These are phyloP conservation scores for Verticillium albo-atrum DNA, from an alignment of 2,329 filamentous ascomycete genomes.

Conservation along the genomic window DNA sequence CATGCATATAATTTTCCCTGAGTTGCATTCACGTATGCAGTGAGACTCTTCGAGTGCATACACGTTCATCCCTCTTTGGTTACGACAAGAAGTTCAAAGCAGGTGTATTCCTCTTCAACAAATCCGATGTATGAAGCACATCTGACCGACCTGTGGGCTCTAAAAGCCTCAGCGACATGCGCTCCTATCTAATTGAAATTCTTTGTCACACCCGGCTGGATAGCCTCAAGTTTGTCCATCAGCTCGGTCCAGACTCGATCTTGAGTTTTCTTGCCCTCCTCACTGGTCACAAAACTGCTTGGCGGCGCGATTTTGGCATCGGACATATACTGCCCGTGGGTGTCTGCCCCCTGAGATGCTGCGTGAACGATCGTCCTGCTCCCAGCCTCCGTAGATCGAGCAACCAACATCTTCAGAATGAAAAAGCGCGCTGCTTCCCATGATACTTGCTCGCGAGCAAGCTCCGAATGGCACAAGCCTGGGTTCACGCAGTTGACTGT, in stretches of 20 bases:
- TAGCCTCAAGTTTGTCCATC: conserved; percentile 30
- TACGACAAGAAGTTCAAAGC: too few species aligned
- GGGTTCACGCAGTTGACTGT: conserved; percentile 48
- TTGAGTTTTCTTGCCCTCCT: conserved; percentile 30
- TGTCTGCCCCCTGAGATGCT: conserved; percentile 29
- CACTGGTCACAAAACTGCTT: conserved; percentile 30
- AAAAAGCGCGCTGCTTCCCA: conserved; percentile 3
- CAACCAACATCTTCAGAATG: conserved; percentile 28
- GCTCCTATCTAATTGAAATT: conserved; percentile 4
- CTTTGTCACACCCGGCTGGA: conserved; percentile 27
- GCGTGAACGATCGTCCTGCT: conserved; percentile 37
- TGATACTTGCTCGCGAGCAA: conserved; percentile 29
- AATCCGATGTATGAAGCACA: too few species aligned
- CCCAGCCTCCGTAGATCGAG: conserved; percentile 41
- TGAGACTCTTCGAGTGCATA: too few species aligned
- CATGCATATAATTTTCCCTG: too few species aligned
- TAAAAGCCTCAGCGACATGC: too few species aligned
- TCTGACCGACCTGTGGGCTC: too few species aligned
- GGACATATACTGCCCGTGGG: conserved; percentile 41
- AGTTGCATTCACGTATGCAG: too few species aligned
- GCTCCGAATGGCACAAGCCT: conserved; percentile 44
- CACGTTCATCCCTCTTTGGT: too few species aligned
- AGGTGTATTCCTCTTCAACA: too few species aligned
- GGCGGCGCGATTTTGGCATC: conserved; percentile 23
- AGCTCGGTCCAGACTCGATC: conserved; percentile 39